These are phyloP conservation scores for Tolypocladium pustulatum DNA, from an alignment of 2,329 filamentous ascomycete genomes.

Conservation along the genomic window DNA sequence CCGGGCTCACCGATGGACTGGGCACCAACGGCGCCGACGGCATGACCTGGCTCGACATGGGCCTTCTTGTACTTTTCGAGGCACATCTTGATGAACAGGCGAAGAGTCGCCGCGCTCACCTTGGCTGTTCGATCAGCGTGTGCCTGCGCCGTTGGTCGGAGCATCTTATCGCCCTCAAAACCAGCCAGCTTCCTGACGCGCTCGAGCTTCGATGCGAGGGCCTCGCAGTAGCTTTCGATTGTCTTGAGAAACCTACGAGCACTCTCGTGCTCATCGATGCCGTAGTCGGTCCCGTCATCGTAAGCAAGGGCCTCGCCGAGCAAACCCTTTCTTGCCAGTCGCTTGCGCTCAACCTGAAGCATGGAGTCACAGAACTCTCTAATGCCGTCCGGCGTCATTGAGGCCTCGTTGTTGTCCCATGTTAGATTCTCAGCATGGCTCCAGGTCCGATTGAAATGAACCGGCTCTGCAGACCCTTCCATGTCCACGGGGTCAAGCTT, in stretches of 20 bases:
- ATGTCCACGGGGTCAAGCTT: constrained; percentile 94
- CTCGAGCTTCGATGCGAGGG: constrained; percentile 50
- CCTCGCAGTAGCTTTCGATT: constrained; percentile 60
- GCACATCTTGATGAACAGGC: constrained; percentile 69
- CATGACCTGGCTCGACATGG: constrained; percentile 87
- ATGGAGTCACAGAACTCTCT: constrained; percentile 55
- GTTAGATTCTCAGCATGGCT: constrained; percentile 68
- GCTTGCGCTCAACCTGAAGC: constrained; percentile 56
- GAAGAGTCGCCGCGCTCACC: constrained; percentile 64
- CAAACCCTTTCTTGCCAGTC: constrained; percentile 51
- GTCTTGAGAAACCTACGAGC: constrained; percentile 72
- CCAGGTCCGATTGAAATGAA: constrained; percentile 86
- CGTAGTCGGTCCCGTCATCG: constrained; percentile 56
- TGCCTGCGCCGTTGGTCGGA: constrained; percentile 18
- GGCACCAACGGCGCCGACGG: constrained; percentile 89
- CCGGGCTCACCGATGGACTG: constrained; percentile 97
- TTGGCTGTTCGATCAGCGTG: constrained; percentile 68
- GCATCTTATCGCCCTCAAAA: constrained; percentile 24
- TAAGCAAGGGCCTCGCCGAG: constrained; percentile 55
- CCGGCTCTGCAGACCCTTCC: constrained; percentile 87
- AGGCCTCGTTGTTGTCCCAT: constrained; percentile 65
- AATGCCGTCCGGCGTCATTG: constrained; percentile 67
- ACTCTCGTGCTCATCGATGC: constrained; percentile 71
- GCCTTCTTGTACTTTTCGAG: constrained; percentile 85
- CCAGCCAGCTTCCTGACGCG: constrained; percentile 40